phyloP scores from a whole-genome alignment of 306 rosid species.

The Prosopis cineraria region DNA sequence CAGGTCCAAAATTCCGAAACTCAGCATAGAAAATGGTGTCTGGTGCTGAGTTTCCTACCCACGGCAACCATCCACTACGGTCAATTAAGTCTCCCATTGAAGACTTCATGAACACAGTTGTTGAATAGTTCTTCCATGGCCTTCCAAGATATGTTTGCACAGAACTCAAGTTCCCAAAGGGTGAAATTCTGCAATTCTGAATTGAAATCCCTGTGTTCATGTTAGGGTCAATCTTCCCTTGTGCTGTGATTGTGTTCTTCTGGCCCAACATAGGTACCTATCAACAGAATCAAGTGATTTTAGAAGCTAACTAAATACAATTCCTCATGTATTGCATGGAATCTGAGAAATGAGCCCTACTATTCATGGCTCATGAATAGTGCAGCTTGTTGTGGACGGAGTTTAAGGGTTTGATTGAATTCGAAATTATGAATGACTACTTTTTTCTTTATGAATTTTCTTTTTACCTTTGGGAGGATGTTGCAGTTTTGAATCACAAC shows the following conservation, averaged over 20 bases:
- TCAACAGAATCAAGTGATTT: neutral
- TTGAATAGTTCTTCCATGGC: slow-evolving; percentile 88
- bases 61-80: slow-evolving; percentile 85
- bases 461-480: slow-evolving; percentile 53
- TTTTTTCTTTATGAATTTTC: too few relatives aligned
- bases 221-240: slow-evolving; percentile 75
- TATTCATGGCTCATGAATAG: too few relatives aligned
- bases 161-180: slow-evolving; percentile 52
- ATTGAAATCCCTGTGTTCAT: slow-evolving; percentile 74
- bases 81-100: slow-evolving; percentile 46
- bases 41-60: slow-evolving; percentile 77
- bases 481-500: slow-evolving; percentile 62
- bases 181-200: slow-evolving; percentile 55
- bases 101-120: slow-evolving; percentile 58
- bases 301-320: neutral
- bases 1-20: slow-evolving; percentile 60
- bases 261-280: slow-evolving; percentile 56
- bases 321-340: too few relatives aligned
- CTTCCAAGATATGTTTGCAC: slow-evolving; percentile 76
- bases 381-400: too few relatives aligned
- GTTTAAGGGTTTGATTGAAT: neutral
- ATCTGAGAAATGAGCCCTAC: too few relatives aligned
- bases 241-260: slow-evolving; percentile 77
- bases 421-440: neutral
- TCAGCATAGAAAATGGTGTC: slow-evolving; percentile 75